Evolutionary conservation across 176 grass and related monocot species (phyloP), one percentile per base, ranked within the genome.

Genomic region (Saccharum officinarum): DNA sequence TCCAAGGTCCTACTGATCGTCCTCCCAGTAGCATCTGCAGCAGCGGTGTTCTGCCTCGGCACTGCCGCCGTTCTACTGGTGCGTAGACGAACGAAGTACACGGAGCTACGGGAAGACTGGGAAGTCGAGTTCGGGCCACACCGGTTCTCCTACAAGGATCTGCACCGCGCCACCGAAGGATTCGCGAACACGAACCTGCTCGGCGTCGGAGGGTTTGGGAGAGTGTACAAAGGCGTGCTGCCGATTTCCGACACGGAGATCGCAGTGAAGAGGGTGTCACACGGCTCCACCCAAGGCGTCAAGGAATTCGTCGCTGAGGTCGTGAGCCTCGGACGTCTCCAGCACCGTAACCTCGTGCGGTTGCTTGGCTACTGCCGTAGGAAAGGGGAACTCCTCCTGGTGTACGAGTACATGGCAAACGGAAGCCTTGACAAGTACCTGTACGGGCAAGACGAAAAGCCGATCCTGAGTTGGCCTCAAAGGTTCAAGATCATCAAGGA

Each of bases 231-330:
- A 39, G 52, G 52, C 11, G 75, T 62, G 31, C 34, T 78, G 39
- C 54, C 75, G 13, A 22, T 40, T 39, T 78, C 54, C 7, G 11
- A 8, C 40, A 31, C 25, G 22, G 36, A 78, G 34, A 17, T 78
- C 15, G 52, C 75, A 4, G 75, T 78, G 49, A 78, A 78, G 33
- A 23, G 2, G 34, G 75, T 78, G 75, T 78, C 54, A 2, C 75
- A 62, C 40, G 5, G 39, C 36, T 78, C 75, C 1, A 78, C 54
- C 0, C 75, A 78, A 22, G 52, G 75, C 10, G 11, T 78, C 10
- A 78, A 78, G 75, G 75, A 78, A 39, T 78, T 78, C 5, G 11
- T 78, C 25, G 55, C 76, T 2, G 76, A 78, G 76, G 22, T 78
- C 16, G 76, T 28, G 3, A 78, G 55, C 13, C 34, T 78, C 1